Conservation (phyloP, 2,329 filamentous ascomycete species). For the Emericellopsis atlantica region DNA sequence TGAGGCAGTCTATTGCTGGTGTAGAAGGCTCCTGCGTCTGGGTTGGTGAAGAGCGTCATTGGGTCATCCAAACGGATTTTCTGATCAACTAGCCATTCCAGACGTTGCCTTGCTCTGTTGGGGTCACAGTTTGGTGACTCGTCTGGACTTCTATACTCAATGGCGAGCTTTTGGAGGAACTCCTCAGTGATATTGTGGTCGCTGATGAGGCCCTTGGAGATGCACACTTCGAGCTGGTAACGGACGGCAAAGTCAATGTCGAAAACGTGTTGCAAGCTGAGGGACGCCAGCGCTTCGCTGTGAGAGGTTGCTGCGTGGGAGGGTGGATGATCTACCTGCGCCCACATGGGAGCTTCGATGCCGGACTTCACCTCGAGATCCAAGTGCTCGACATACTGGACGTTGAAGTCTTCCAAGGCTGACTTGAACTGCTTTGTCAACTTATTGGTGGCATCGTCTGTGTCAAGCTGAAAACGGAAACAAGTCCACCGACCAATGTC, state of each 20-base stretch:
- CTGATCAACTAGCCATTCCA: slow-evolving; percentile 62
- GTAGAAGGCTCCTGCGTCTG: slow-evolving; percentile 32
- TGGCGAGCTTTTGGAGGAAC: slow-evolving; percentile 51
- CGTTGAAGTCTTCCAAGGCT: slow-evolving; percentile 61
- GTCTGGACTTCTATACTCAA: too few relatives aligned
- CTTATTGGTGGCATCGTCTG: slow-evolving; percentile 10
- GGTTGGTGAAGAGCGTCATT: slow-evolving; percentile 54
- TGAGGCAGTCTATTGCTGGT: slow-evolving; percentile 43
- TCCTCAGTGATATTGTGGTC: slow-evolving; percentile 58
- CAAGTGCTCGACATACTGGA: slow-evolving; percentile 31
- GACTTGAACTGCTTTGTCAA: slow-evolving; percentile 29
- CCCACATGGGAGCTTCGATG: slow-evolving; percentile 14
- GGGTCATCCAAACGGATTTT: slow-evolving; percentile 54
- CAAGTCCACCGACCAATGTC: slow-evolving; percentile 46
- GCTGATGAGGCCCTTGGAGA: slow-evolving; percentile 66
- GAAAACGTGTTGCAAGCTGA: slow-evolving; percentile 42
- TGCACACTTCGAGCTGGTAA: slow-evolving; percentile 86
- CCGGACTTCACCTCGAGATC: slow-evolving; percentile 25
- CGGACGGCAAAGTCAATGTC: slow-evolving; percentile 36
- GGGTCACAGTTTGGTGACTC: slow-evolving; percentile 18
- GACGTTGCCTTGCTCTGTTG: slow-evolving; percentile 46
- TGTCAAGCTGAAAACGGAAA: slow-evolving; percentile 31
- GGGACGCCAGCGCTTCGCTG: too few relatives aligned
- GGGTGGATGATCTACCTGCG: slow-evolving; percentile 14
- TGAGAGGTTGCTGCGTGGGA: slow-evolving; percentile 3